Evolutionary conservation across 352 stramenopile species (phyloP), one percentile per base, ranked within the genome.

Genomic region (Albugo laibachii): DNA sequence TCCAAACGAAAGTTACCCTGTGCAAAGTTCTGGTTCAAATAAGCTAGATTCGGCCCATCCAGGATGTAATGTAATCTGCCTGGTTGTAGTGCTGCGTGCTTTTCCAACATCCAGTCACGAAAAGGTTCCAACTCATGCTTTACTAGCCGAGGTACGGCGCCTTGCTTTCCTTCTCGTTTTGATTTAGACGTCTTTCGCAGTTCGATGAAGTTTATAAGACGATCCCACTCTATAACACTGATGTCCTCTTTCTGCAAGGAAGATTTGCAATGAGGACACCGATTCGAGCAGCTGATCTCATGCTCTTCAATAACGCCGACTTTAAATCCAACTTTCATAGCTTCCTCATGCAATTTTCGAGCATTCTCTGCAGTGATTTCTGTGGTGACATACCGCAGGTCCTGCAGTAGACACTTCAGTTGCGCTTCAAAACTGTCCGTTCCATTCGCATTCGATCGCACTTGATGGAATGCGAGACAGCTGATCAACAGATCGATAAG

Each of bases 1-100:
- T 93, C 63, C 52, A 97, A 93, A 49, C 95, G 85, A 37, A 97
- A 95, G 16, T 74, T 80, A 34, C 92, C 81, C 31, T 73, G 70
- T 27, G 72, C 61, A 69, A 95, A 97, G 57, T 97, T 97, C 61
- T 96, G 74, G 68, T 98, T 93, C 42, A 92, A 93, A 66, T 98
- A 98, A 15, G 92, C 95, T 41, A 98, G 86, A 62, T 99, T 99
- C 0, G 95, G 94, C 5, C 92, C 93, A 62, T 99, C 95, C 45
- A 99, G 66, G 16, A 98, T 79, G 41, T 73, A 88, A 50, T 88
- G 76, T 24, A 80, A 56, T 53, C 62, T 73, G 15, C 44, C 56
- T 13, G 47, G 54, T 5, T 34, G 34, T 18, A 51, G 21, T 14
- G 24, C 35, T 24, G 45, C 51, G 18, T 69, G 45, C 13, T 63